A percentile compares a stretch with the other conserved stretches of the same genome.
Conservation (phyloP, 2,329 filamentous ascomycete species). For the Claviceps arundinis region DNA sequence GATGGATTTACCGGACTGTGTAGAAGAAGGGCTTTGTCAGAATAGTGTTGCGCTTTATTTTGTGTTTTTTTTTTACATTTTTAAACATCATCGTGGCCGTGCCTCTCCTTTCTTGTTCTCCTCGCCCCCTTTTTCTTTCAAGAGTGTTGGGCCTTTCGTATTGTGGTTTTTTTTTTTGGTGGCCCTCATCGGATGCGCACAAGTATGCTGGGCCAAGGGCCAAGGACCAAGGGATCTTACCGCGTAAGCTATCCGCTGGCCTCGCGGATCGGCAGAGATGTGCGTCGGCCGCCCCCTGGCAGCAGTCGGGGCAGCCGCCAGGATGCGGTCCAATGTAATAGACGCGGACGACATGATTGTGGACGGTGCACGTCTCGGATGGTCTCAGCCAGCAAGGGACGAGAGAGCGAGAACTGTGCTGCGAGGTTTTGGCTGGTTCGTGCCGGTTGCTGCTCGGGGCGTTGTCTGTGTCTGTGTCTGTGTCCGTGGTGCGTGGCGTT, state of each 20-base stretch:
- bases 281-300: conserved; percentile 78
- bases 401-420: no score
- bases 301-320: conserved; percentile 75
- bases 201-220: neutral
- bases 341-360: conserved; percentile 26
- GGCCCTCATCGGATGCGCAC: no score
- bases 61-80: neutral
- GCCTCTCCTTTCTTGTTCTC: neutral
- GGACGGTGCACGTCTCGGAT: neutral
- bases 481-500: no score
- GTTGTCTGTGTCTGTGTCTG: no score
- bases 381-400: neutral
- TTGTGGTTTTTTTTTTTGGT: no score
- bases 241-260: conserved; percentile 84
- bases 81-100: no score
- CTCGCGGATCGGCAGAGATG: conserved; percentile 77
- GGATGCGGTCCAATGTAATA: conserved; percentile 52
- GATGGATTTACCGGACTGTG: conserved; percentile 84
- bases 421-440: no score
- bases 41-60: neutral
- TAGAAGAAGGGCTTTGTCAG: no score
- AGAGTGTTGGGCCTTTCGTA: no score
- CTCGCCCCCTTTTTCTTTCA: neutral
- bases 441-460: no score
- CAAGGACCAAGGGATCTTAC: conserved; percentile 38